Evolutionary conservation across 163 green algal species (phyloP).

Genomic region (Chloroidium sp.): DNA sequence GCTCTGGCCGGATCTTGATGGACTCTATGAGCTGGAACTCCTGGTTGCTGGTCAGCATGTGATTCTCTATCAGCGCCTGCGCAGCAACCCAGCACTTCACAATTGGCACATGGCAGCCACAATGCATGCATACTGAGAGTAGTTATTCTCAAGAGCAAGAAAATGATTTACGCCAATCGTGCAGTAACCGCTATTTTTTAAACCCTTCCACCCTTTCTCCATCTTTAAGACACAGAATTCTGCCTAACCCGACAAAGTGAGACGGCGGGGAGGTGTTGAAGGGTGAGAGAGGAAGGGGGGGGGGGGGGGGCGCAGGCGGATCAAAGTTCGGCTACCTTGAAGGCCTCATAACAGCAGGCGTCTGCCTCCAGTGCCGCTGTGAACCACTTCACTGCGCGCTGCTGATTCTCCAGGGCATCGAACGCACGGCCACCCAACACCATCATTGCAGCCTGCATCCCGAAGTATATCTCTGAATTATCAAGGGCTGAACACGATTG

Average conservation of each 20-base stretch:
- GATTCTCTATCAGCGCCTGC: constrained; percentile 54
- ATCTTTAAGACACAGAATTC: too few relatives aligned
- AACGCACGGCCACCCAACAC: constrained; percentile 71
- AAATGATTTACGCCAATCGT: too few relatives aligned
- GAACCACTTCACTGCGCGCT: constrained; percentile 55
- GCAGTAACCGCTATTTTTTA: too few relatives aligned
- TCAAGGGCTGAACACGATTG: background rate
- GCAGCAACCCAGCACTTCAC: background rate
- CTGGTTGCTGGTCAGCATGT: constrained; percentile 75
- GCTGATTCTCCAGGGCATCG: constrained; percentile 78
- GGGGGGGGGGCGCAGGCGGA: too few relatives aligned
- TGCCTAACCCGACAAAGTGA: too few relatives aligned
- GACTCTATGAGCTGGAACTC: constrained; percentile 57
- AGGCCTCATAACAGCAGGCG: constrained; percentile 86
- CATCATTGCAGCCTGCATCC: constrained; percentile 43
- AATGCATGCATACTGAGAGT: too few relatives aligned
- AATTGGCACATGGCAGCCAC: too few relatives aligned
- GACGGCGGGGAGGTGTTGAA: too few relatives aligned
- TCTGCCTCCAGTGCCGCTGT: constrained; percentile 54
- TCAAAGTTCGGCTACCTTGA: constrained; percentile 27
- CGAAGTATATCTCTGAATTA: background rate
- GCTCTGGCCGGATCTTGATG: constrained; percentile 40
- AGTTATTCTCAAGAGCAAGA: too few relatives aligned
- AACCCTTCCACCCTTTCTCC: too few relatives aligned
- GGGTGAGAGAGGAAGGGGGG: too few relatives aligned